Base-by-base conservation (phyloP, 1,139 yeast species). In the Hyphopichia wangnamkhiaoensis region DNA sequence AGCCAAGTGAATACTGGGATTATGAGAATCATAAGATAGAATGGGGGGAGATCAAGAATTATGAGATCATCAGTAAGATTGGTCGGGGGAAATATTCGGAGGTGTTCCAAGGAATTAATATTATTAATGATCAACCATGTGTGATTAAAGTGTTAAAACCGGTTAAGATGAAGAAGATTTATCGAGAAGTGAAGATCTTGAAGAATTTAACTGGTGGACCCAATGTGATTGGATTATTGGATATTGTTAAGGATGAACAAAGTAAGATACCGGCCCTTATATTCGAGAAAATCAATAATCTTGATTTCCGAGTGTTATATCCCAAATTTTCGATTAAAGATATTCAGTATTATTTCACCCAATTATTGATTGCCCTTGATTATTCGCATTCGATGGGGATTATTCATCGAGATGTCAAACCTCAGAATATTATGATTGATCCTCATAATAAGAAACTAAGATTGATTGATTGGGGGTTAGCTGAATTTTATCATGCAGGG, bases 71-170 rank as follows among this genome's bases (percentile, higher is more conserved):
- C 40, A 78, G 84, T 48, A 93, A 93, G 63, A 88, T 94, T 37
- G 99, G 99, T 21, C 80, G 98, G 45, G 98, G 99, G 37, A 93
- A 93, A 68, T 94, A 94, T 65, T 87, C 96, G 7, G 99, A 94
- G 65, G 99, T 95, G 31, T 94, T 94, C 61, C 84, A 78, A 66
- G 94, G 84, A 26, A 67, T 76, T 43, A 73, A 76, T 54, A 63
- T 69, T 38, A 46, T 65, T 45, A 65, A 70, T 52, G 70, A 67
- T 46, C 75, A 68, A 58, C 77, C 75, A 28, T 79, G 84, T 57
- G 87, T 82, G 31, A 82, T 85, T 45, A 85, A 85, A 58, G 90
- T 84, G 15, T 68, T 85, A 53, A 85, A 85, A 55, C 94, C 94
- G 2, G 90, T 85, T 12, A 85, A 84, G 60, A 74, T 84, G 68